Percentiles rank a stretch among this genome's conserved stretches.
These are phyloP conservation scores for Musa balbisiana DNA, from an alignment of 202 grass and related monocot species.

Conservation along the genomic window DNA sequence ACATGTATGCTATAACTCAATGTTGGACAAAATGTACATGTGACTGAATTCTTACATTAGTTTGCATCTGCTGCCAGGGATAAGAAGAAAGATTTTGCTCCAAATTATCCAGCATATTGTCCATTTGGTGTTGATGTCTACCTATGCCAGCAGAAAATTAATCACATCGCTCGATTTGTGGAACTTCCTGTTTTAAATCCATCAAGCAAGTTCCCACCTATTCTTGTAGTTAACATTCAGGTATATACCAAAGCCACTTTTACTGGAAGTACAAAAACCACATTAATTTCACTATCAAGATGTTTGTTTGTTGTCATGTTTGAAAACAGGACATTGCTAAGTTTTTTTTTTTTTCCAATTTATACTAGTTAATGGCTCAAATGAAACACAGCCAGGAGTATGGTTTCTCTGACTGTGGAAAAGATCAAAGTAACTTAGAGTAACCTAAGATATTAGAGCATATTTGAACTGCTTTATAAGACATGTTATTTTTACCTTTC, in stretches of 20 bases:
- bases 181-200: slow-evolving; percentile 60
- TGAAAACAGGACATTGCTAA: neutral
- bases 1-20: neutral
- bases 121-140: slow-evolving; percentile 90
- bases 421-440: neutral
- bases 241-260: slow-evolving; percentile 16
- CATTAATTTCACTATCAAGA: neutral
- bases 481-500: neutral
- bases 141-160: slow-evolving; percentile 72
- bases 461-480: neutral
- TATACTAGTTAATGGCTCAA: neutral
- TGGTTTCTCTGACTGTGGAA: neutral
- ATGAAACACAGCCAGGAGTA: neutral
- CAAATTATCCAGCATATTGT: slow-evolving; percentile 86
- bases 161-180: slow-evolving; percentile 92
- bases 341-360: neutral
- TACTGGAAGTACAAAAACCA: neutral
- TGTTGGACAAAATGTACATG: neutral
- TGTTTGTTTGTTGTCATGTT: neutral
- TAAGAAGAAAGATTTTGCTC: slow-evolving; percentile 94
- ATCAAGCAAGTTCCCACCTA: slow-evolving; percentile 59
- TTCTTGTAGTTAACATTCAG: slow-evolving; percentile 98
- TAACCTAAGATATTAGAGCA: neutral
- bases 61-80: slow-evolving; percentile 42
- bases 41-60: neutral